These are phyloP conservation scores for Starmera pachycereana DNA, from an alignment of 805 yeast genomes.

Conservation along the genomic window DNA sequence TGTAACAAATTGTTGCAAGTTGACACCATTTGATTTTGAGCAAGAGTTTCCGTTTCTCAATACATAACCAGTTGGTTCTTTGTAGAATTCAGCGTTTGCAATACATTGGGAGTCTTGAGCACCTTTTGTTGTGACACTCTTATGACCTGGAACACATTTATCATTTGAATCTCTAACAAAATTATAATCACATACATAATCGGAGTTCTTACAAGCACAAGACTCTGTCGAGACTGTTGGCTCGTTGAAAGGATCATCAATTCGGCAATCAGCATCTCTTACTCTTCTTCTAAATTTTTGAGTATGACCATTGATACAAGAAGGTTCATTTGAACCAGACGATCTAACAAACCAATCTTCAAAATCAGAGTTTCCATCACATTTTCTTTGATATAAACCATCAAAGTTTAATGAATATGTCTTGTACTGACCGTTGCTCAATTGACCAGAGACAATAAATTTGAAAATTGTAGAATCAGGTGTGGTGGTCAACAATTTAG, in stretches of 20 bases:
- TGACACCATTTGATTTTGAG: constrained; percentile 17
- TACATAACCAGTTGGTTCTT: constrained; percentile 27
- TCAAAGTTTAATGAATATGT: constrained; percentile 41
- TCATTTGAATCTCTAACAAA: constrained; percentile 28
- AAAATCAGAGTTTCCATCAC: constrained; percentile 36
- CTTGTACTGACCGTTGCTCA: constrained; percentile 10
- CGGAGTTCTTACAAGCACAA: constrained; percentile 56
- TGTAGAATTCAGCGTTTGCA: constrained; percentile 16
- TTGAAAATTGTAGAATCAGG: constrained; percentile 61
- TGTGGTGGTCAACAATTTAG: constrained; percentile 40
- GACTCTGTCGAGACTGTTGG: constrained; percentile 33
- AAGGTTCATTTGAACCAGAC: constrained; percentile 17
- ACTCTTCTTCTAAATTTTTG: constrained; percentile 59
- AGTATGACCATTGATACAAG: constrained; percentile 60
- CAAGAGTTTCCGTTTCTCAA: constrained; percentile 38
- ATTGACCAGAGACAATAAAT: constrained; percentile 40
- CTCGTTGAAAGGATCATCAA: constrained; percentile 26
- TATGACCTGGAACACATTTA: constrained; percentile 36
- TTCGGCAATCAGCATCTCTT: constrained; percentile 48
- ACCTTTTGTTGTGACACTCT: constrained; percentile 13
- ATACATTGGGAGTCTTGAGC: constrained; percentile 17
- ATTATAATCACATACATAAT: constrained; percentile 61
- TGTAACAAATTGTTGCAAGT: constrained; percentile 7
- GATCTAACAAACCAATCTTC: constrained; percentile 54
- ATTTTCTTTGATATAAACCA: constrained; percentile 36